Base-by-base conservation (phyloP, 2,329 filamentous ascomycete genomes). In the Fusarium tjaetaba region DNA sequence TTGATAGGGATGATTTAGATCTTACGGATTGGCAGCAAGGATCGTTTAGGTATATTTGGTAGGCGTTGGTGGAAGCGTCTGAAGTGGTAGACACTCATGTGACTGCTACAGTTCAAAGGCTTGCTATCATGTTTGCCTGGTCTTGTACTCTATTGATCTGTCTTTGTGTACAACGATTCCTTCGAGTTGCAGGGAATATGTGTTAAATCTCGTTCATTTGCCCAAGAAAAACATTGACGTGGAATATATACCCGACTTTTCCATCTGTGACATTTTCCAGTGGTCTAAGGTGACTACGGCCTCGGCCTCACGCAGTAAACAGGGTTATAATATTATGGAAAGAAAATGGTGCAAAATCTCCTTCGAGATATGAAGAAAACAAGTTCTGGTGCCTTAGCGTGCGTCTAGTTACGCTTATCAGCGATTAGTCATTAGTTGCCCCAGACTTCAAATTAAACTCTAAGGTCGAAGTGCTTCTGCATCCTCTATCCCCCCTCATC, bases 41-140 rank as follows among this genome's bases (percentile, higher is more conserved):
- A 5, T 55, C 51, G 5, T 55, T 55, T 10, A 41, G 34, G 14
- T 55, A 55, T 28, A 16, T 55, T 14, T 55, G 51, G 34, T 55
- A 14, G 38, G 9, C 18, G 2, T 11, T 36, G 9, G 14, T n/a
- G 14, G 28, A 30, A 13, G 5, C 2, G 10, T 7, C 7, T 3
- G 14, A 16, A 16, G 2, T n/a, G 15, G 13, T n/a, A 7, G 1
- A 13, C 11, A n/a, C 6, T 13, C 5, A 4, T 30, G 10, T 18
- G 14, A 13, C 11, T 1, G 10, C 1, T 10, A n/a, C 7, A 4
- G 2, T 3, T 18, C 5, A 3, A 16, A 30, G 14, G 4, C 0
- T 18, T 48, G 0, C 22, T 18, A 11, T n/a, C 14, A 0, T 11
- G 2, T 9, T 30, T 7, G 13, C 32, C 13, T 34, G 32, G 14